A percentile compares a stretch with the other conserved stretches of the same genome.
Conservation (phyloP, 1,284 basidiomycete genomes). For the Athelia sp. region DNA sequence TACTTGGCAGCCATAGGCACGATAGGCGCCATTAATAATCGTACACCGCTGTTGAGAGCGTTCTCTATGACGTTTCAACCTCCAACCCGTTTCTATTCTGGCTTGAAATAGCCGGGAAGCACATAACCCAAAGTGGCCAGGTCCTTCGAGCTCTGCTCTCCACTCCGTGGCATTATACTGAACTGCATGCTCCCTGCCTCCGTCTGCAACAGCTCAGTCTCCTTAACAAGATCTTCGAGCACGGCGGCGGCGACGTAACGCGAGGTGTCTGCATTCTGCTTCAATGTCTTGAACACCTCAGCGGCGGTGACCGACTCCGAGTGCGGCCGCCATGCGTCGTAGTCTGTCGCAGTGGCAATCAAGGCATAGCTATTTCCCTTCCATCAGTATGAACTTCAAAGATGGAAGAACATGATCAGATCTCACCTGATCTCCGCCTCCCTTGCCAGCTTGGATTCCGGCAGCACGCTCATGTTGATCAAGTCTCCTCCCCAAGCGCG, state of each 20-base stretch:
- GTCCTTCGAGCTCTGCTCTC: slow-evolving; percentile 60
- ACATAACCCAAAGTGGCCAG: slow-evolving; percentile 75
- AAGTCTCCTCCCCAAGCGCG: slow-evolving; percentile 89
- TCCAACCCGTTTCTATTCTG: too few species aligned
- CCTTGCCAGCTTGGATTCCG: slow-evolving; percentile 92
- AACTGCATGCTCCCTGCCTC: slow-evolving; percentile 79
- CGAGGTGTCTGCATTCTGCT: slow-evolving; percentile 81
- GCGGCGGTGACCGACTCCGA: slow-evolving; percentile 83
- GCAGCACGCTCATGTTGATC: slow-evolving; percentile 95
- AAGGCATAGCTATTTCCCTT: slow-evolving; percentile 92
- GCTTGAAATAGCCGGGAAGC: slow-evolving; percentile 64
- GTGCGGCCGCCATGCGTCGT: slow-evolving; percentile 84
- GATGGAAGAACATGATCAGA: not conserved
- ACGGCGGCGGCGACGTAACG: slow-evolving; percentile 72
- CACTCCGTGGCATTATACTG: slow-evolving; percentile 77
- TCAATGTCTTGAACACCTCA: slow-evolving; percentile 85
- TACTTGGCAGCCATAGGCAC: too few species aligned
- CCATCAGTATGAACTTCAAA: too few species aligned
- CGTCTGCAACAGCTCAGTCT: slow-evolving; percentile 35
- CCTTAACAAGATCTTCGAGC: slow-evolving; percentile 72
- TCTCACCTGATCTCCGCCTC: slow-evolving; percentile 90
- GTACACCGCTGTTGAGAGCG: too few species aligned
- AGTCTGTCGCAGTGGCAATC: slow-evolving; percentile 88
- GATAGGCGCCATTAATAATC: too few species aligned
- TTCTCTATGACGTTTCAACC: too few species aligned